A percentile compares a stretch with the other conserved stretches of the same genome.
phyloP scores from a whole-genome alignment of 1,139 yeast species.

The Candida gigantensis region DNA sequence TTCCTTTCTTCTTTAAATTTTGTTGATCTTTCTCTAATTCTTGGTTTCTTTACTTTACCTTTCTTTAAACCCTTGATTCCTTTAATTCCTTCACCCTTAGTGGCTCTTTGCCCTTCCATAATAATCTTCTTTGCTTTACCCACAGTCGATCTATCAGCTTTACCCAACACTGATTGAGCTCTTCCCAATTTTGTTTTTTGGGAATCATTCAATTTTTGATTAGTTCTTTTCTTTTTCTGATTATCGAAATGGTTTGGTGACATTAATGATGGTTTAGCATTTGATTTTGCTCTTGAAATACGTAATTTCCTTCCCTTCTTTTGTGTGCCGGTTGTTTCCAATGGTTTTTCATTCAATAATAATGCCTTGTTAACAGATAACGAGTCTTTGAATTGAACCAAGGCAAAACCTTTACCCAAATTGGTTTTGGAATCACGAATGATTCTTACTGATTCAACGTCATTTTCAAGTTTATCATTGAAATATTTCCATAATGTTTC shows the following conservation, averaged over 20 bases:
- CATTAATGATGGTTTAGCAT: conserved; percentile 48
- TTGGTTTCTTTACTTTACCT: conserved; percentile 58
- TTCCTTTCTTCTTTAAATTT: conserved; percentile 50
- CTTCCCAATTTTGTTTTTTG: conserved; percentile 82
- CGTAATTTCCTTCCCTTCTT: conserved; percentile 63
- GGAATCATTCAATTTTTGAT: conserved; percentile 47
- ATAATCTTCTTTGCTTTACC: conserved; percentile 45
- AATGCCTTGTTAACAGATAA: conserved; percentile 82
- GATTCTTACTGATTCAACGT: conserved; percentile 84
- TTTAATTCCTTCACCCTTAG: conserved; percentile 60
- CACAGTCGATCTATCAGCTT: conserved; percentile 72
- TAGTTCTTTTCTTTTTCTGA: conserved; percentile 27
- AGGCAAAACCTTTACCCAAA: conserved; percentile 96
- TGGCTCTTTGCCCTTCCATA: conserved; percentile 81
- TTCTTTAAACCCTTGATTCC: conserved; percentile 57
- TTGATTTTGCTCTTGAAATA: conserved; percentile 70
- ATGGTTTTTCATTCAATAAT: conserved; percentile 69
- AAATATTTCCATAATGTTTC: conserved; percentile 88
- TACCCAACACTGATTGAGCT: conserved; percentile 72
- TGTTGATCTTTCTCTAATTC: conserved; percentile 66
- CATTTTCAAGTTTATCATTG: conserved; percentile 57
- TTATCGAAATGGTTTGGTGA: conserved; percentile 50
- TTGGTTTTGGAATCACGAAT: conserved; percentile 92
- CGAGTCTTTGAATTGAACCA: conserved; percentile 86
- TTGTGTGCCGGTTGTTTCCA: conserved; percentile 31